Percentiles rank a stretch among this genome's conserved stretches.
phyloP scores from a whole-genome alignment of 2,329 filamentous ascomycete genomes.

The Orbilia blumenaviensis region DNA sequence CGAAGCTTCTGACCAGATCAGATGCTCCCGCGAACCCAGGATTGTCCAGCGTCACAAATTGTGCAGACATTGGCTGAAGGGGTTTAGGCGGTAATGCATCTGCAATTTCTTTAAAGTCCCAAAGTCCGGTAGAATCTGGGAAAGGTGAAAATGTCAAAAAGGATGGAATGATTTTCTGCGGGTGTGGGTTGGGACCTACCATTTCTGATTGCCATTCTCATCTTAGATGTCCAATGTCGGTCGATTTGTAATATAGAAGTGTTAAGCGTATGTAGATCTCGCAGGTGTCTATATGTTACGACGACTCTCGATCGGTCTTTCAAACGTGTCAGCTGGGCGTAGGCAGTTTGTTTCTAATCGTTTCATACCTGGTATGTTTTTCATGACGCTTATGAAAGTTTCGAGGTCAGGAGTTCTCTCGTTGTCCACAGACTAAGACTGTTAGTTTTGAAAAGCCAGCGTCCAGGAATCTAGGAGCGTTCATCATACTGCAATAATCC shows the following conservation, averaged over 20 bases:
- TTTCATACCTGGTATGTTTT: conserved; percentile 76
- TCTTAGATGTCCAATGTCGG: conserved; percentile 93
- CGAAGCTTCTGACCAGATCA: conserved; percentile 92
- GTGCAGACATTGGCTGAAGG: conserved; percentile 78
- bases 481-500: conserved; percentile 79
- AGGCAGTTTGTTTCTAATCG: not conserved
- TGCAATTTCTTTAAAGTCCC: conserved; percentile 90
- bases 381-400: conserved; percentile 90
- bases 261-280: conserved; percentile 92
- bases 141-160: not conserved
- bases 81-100: conserved; percentile 79
- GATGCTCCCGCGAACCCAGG: conserved; percentile 89
- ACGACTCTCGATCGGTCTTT: conserved; percentile 79
- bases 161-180: not conserved
- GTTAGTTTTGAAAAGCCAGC: conserved; percentile 21
- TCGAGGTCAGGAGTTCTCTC: conserved; percentile 87
- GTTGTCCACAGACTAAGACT: conserved; percentile 78
- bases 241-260: conserved; percentile 93
- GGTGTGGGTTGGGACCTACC: conserved; percentile 27
- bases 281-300: conserved; percentile 92
- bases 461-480: not conserved
- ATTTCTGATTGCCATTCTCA: conserved; percentile 90
- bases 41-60: conserved; percentile 91
- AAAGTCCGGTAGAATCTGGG: conserved; percentile 79
- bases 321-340: conserved; percentile 1